These are phyloP conservation scores for Cordyceps militaris DNA, from an alignment of 2,329 filamentous ascomycete genomes.

Conservation along the genomic window DNA sequence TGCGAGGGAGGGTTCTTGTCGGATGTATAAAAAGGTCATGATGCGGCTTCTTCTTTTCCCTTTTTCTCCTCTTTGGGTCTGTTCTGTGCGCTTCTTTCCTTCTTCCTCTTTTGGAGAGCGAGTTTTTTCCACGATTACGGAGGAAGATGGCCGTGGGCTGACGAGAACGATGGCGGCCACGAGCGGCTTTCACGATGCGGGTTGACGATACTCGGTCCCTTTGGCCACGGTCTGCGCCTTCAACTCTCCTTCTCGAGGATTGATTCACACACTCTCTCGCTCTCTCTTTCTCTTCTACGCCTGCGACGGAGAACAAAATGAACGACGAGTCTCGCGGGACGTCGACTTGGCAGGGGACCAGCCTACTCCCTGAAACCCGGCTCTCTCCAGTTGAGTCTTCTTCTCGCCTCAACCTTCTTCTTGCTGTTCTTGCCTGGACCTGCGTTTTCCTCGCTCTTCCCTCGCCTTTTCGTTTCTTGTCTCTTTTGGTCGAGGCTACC, in stretches of 20 bases:
- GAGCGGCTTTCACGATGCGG: no score
- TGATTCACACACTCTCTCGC: no score
- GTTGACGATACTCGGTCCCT: no score
- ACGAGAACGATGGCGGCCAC: no score
- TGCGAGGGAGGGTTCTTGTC: neutral
- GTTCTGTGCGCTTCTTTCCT: neutral
- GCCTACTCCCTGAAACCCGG: slow-evolving; percentile 1
- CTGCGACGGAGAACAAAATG: neutral
- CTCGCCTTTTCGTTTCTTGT: neutral
- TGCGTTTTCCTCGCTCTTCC: neutral
- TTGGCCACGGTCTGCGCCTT: no score
- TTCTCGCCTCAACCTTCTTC: neutral
- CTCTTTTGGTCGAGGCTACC: neutral
- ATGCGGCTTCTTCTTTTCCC: neutral
- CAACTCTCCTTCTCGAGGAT: neutral
- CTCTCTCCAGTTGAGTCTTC: neutral
- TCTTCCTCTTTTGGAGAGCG: neutral
- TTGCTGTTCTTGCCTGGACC: neutral
- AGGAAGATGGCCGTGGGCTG: no score
- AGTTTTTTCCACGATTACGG: no score
- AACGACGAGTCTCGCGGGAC: slow-evolving; percentile 5
- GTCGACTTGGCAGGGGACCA: neutral
- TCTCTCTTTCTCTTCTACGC: neutral
- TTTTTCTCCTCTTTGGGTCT: neutral
- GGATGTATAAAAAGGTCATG: neutral